Evolutionary conservation across 352 stramenopile genomes (phyloP).

Genomic region (Globisporangium perplexum): DNA sequence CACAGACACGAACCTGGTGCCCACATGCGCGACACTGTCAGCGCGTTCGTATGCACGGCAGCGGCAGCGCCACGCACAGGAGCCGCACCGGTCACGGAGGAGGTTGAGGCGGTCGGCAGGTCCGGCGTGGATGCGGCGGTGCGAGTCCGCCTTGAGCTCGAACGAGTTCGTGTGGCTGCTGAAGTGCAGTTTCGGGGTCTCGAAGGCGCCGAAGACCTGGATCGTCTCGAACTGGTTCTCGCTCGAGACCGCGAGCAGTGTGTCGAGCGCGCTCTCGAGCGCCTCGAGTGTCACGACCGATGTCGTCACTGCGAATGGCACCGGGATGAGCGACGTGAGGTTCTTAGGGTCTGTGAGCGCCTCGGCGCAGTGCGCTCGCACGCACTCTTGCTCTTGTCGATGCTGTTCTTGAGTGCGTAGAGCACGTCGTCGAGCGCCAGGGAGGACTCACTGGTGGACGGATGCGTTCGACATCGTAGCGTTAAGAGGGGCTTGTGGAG

Average conservation of each 20-base stretch:
- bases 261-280: slow-evolving; percentile 78
- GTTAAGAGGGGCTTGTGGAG: too few species aligned
- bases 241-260: slow-evolving; percentile 65
- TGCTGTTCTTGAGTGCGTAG: slow-evolving; percentile 87
- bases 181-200: slow-evolving; percentile 61
- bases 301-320: slow-evolving; percentile 57
- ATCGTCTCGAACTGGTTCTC: slow-evolving; percentile 82
- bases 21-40: not conserved
- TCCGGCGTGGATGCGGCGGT: slow-evolving; percentile 49
- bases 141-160: slow-evolving; percentile 55
- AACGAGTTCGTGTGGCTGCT: slow-evolving; percentile 61
- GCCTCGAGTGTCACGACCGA: slow-evolving; percentile 80
- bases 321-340: too few species aligned
- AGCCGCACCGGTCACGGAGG: slow-evolving; percentile 43
- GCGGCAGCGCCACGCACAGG: not conserved
- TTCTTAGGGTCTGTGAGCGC: too few species aligned
- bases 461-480: too few species aligned
- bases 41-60: too few species aligned
- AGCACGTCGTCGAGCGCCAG: slow-evolving; percentile 79
- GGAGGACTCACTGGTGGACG: slow-evolving; percentile 57
- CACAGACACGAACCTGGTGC: slow-evolving; percentile 46
- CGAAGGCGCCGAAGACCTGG: slow-evolving; percentile 80
- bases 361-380: not conserved
- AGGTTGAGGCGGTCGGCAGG: slow-evolving; percentile 57
- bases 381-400: slow-evolving; percentile 84